These are phyloP conservation scores for Oryza glaberrima DNA, from an alignment of 176 grass and related monocot genomes.

Conservation along the genomic window DNA sequence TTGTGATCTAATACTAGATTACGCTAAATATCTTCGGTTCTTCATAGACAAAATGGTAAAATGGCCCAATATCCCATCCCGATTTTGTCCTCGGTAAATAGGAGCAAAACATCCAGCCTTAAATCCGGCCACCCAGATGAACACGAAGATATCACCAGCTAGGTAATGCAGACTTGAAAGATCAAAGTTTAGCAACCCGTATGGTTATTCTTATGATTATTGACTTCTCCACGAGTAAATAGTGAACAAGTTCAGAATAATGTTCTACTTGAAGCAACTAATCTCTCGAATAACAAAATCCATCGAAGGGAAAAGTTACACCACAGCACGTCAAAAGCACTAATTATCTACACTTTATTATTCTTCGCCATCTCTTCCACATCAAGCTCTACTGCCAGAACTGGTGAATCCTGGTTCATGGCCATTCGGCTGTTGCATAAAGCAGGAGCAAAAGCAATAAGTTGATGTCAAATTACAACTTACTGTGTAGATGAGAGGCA, in stretches of 20 bases:
- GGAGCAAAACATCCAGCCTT: not conserved
- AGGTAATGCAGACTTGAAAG: not conserved
- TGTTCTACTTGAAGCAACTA: conserved; percentile 22
- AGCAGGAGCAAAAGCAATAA: conserved; percentile 25
- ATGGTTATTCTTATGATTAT: conserved; percentile 42
- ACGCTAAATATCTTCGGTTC: not conserved
- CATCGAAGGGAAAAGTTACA: conserved; percentile 10
- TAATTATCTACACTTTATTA: conserved; percentile 60
- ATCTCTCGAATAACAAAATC: conserved; percentile 33
- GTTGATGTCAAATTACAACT: not conserved
- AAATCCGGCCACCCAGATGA: not conserved
- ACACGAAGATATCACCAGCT: not conserved
- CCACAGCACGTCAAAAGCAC: conserved; percentile 16
- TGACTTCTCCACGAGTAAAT: conserved; percentile 30
- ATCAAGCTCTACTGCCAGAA: conserved; percentile 89
- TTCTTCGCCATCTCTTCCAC: conserved; percentile 92
- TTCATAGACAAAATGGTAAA: not conserved
- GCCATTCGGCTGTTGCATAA: conserved; percentile 54
- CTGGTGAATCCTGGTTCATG: conserved; percentile 68
- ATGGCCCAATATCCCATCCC: not conserved
- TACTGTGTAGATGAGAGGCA: not conserved
- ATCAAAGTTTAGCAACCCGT: not conserved
- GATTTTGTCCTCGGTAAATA: not conserved
- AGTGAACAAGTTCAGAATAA: not conserved
- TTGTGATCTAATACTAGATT: not conserved